Evolutionary conservation across 352 stramenopile genomes (phyloP).

Genomic region (Aphanomyces invadans): DNA sequence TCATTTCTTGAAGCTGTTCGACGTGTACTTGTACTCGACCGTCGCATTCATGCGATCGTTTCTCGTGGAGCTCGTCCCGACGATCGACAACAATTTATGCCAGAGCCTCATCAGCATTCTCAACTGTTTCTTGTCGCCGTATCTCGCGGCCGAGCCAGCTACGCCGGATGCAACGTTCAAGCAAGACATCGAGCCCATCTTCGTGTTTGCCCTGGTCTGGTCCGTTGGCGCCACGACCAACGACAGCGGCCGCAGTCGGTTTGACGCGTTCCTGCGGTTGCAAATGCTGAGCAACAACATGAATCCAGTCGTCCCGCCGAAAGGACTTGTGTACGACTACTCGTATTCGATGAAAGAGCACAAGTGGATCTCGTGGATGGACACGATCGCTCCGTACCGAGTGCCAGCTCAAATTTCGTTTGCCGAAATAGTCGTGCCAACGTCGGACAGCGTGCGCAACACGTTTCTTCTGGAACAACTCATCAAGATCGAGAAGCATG

Average conservation of each 20-base stretch:
- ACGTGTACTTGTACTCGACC: slow-evolving; percentile 85
- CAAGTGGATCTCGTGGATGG: slow-evolving; percentile 92
- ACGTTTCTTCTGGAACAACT: slow-evolving; percentile 87
- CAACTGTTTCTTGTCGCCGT: slow-evolving; percentile 83
- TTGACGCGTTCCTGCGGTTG: slow-evolving; percentile 84
- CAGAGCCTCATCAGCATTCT: slow-evolving; percentile 89
- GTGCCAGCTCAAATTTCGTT: slow-evolving; percentile 66
- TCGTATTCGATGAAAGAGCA: slow-evolving; percentile 80
- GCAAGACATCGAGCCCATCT: slow-evolving; percentile 74
- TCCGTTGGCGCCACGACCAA: slow-evolving; percentile 89
- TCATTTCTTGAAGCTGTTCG: slow-evolving; percentile 75
- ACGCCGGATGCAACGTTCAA: slow-evolving; percentile 62
- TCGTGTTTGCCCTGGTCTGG: slow-evolving; percentile 91
- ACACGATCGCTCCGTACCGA: slow-evolving; percentile 81
- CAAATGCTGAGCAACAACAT: slow-evolving; percentile 73
- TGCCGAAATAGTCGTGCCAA: slow-evolving; percentile 91
- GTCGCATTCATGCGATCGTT: slow-evolving; percentile 84
- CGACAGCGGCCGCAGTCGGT: slow-evolving; percentile 65
- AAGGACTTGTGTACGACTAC: slow-evolving; percentile 86
- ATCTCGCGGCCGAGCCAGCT: slow-evolving; percentile 35
- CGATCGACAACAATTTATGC: slow-evolving; percentile 90
- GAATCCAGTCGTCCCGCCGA: slow-evolving; percentile 43
- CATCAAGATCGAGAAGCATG: slow-evolving; percentile 78
- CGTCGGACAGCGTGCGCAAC: slow-evolving; percentile 89
- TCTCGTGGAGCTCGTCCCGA: slow-evolving; percentile 84